A percentile compares a stretch with the other conserved stretches of the same genome.
Evolutionary conservation across 164 flowering plant species (phyloP).

Genomic region (Pachysandra terminalis): DNA sequence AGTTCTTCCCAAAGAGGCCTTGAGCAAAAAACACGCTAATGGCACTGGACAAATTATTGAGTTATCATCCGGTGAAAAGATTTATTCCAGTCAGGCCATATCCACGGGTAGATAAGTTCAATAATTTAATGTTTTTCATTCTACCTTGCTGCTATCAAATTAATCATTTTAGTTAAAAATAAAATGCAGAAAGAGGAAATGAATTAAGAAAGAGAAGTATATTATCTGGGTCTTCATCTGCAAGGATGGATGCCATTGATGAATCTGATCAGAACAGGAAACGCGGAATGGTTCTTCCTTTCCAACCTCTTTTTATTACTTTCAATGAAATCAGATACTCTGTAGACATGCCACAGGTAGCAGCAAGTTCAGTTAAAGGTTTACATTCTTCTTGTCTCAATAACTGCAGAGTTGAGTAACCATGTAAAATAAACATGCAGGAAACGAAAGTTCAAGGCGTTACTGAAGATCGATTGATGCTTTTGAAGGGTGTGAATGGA

Average conservation of each 20-base stretch:
- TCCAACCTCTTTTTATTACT: constrained; percentile 44
- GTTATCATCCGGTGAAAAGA: constrained; percentile 10
- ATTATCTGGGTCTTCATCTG: constrained; percentile 17
- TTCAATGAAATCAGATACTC: constrained; percentile 44
- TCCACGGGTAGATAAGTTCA: not conserved
- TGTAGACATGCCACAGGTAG: constrained; percentile 58
- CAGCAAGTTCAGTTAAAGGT: not conserved
- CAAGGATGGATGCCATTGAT: constrained; percentile 14
- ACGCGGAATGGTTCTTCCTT: constrained; percentile 58
- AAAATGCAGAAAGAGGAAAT: constrained; percentile 17
- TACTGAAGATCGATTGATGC: constrained; percentile 30
- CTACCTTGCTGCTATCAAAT: not conserved
- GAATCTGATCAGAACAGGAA: constrained; percentile 19
- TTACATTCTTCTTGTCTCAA: not conserved
- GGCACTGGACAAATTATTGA: constrained; percentile 14
- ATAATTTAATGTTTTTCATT: not conserved
- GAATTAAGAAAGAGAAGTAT: constrained; percentile 17
- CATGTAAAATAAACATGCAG: constrained; percentile 22
- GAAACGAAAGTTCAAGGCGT: constrained; percentile 60
- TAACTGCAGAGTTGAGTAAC: not conserved
- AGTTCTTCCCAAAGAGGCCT: constrained; percentile 25
- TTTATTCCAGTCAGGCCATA: not conserved
- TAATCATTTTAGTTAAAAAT: not conserved
- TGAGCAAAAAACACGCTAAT: constrained; percentile 11
- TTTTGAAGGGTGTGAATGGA: constrained; percentile 45